Percentiles rank a stretch among this genome's conserved stretches.
phyloP scores from a whole-genome alignment of 306 rosid species.

The Canavalia gladiata region DNA sequence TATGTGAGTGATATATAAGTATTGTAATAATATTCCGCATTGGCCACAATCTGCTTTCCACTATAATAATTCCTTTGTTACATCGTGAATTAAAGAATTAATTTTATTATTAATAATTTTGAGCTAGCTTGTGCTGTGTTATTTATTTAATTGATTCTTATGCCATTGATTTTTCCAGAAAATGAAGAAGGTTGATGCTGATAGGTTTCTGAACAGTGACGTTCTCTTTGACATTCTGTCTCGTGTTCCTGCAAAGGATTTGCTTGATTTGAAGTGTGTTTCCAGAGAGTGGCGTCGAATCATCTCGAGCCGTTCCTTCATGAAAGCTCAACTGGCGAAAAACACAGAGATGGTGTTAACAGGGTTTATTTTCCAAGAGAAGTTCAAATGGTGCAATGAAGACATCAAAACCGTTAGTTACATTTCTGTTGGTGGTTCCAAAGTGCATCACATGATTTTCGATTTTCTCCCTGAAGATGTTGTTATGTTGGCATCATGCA shows the following conservation, averaged over 20 bases:
- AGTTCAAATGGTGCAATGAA: conserved; percentile 42
- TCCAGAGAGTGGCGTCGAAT: conserved; percentile 56
- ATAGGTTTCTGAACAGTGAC: conserved; percentile 42
- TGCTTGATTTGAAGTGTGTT: conserved; percentile 56
- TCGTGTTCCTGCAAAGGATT: conserved; percentile 49
- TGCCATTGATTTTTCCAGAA: conserved; percentile 36
- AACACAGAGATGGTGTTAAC: conserved; percentile 39
- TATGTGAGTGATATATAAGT: background rate
- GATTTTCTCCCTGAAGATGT: conserved; percentile 67
- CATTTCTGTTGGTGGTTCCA: conserved; percentile 42
- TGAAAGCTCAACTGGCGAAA: conserved; percentile 53
- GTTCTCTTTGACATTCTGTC: conserved; percentile 51
- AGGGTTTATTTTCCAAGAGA: conserved; percentile 66
- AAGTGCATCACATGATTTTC: conserved; percentile 43
- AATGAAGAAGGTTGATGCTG: conserved; percentile 39
- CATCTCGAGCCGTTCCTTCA: conserved; percentile 57
- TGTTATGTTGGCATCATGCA: conserved; percentile 60
- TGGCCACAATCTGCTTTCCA: too few species aligned
- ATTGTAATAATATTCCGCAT: background rate
- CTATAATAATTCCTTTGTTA: too few species aligned
- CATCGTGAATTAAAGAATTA: background rate
- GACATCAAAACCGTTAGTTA: conserved; percentile 56
- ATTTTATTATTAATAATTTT: background rate
- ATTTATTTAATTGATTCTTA: background rate
- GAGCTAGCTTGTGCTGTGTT: background rate